Base-by-base conservation (phyloP, 192 early-diverging fungal species). In the Coemansia sp. region DNA sequence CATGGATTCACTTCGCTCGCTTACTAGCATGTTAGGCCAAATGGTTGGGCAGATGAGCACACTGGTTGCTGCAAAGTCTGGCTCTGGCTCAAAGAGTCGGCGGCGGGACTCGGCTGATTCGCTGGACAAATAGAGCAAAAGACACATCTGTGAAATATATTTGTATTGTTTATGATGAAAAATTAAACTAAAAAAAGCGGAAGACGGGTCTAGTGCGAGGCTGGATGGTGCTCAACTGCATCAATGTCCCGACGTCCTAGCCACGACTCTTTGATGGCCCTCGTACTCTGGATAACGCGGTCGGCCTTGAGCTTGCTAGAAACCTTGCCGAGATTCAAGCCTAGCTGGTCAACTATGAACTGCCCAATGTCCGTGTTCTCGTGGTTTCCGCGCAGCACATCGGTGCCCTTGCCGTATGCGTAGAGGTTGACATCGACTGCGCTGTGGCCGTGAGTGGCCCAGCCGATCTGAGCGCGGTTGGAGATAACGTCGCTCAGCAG, bases 361-460 rank as follows among this genome's bases (percentile, higher is more conserved):
- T 78, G 12, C 55, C 91, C 90, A 68, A 95, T 87, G 4, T 93
- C 87, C 4, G 87, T 95, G 80, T 95, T 95, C 62, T 95, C 93
- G 69, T 90, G 87, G 82, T 87, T 92, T 26, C 92, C 92, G 14
- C 82, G 68, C 57, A 95, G 70, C 42, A 75, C 39, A 9, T 90
- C 67, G 12, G 84, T 59, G 19, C 81, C 70, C 22, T 65, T 63
- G 15, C 93, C 93, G 62, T 92, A 86, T 1, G 93, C 92, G 70
- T 94, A 95, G 32, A 95, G 69, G 65, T 94, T 98, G 10, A 99
- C 97, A 72, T 99, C 97, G 14, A 96, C 93, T 2, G 87, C 94
- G 44, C 90, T 90, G 65, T 99, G 97, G 6, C 94, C 94, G 72
- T 90, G 90, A 0, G 97, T 97, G 9, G 93, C 76, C 90, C 88